These are phyloP conservation scores for Fusarium sp. DNA, from an alignment of 2,329 filamentous ascomycete genomes.

Conservation along the genomic window DNA sequence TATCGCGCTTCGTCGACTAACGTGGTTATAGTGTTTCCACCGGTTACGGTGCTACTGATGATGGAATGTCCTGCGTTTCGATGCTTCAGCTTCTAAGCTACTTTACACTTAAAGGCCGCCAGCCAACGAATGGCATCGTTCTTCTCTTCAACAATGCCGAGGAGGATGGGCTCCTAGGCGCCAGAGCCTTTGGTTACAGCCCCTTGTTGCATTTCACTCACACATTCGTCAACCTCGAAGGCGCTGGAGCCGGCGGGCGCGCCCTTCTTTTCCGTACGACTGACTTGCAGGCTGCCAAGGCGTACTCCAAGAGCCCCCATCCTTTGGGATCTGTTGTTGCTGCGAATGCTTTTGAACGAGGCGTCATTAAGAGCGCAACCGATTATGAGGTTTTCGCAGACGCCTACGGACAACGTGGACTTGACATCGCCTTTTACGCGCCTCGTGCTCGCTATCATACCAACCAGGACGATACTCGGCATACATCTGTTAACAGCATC, in stretches of 20 bases:
- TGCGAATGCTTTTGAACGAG: conserved; percentile 84
- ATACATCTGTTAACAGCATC: conserved; percentile 77
- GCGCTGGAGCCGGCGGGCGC: conserved; percentile 90
- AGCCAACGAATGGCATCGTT: conserved; percentile 84
- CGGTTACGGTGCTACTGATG: conserved; percentile 92
- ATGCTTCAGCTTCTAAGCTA: conserved; percentile 88
- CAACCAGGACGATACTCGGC: conserved; percentile 84
- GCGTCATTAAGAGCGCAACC: conserved; percentile 85
- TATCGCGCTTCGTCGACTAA: conserved; percentile 29
- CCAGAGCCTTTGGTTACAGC: conserved; percentile 85
- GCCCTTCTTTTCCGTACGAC: conserved; percentile 90
- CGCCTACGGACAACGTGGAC: conserved; percentile 82
- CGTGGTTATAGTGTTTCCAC: conserved; percentile 78
- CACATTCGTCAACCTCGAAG: conserved; percentile 94
- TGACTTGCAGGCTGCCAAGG: conserved; percentile 85
- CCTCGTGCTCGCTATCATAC: conserved; percentile 93
- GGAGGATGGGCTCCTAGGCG: conserved; percentile 91
- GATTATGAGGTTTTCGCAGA: conserved; percentile 89
- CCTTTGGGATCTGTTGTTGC: conserved; percentile 88
- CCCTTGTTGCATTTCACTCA: conserved; percentile 84
- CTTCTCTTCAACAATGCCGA: conserved; percentile 95
- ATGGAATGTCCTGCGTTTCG: conserved; percentile 90
- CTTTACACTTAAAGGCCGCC: conserved; percentile 79
- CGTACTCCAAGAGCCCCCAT: conserved; percentile 77
- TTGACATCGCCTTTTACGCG: conserved; percentile 92